These are phyloP conservation scores for Hypomontagnella monticulosa DNA, from an alignment of 495 filamentous ascomycete genomes.

Conservation along the genomic window DNA sequence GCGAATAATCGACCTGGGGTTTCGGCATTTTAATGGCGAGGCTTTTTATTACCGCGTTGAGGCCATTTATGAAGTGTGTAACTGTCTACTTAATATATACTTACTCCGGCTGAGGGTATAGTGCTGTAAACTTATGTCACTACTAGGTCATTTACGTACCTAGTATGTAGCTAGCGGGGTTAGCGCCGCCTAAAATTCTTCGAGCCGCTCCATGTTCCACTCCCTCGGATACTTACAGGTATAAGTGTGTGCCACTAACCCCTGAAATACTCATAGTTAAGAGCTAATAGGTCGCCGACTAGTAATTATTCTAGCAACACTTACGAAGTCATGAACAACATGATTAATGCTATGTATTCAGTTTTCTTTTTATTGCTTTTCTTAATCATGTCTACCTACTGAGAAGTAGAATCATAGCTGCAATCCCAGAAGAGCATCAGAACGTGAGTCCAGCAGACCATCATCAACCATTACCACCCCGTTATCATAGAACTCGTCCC, in stretches of 20 bases:
- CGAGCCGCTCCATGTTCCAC: conserved; percentile 6
- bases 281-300: background rate
- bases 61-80: conserved; percentile 19
- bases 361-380: conserved; percentile 31
- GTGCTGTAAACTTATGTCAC: too few relatives aligned
- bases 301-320: background rate
- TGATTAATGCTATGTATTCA: conserved; percentile 17
- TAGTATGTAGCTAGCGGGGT: conserved; percentile 27
- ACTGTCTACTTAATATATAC: too few relatives aligned
- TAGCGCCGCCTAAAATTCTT: background rate
- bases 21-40: conserved; percentile 42
- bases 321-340: background rate
- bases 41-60: conserved; percentile 5
- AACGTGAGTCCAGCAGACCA: conserved; percentile 16
- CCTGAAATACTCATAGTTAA: too few relatives aligned
- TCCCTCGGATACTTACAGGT: conserved; percentile 3
- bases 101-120: too few relatives aligned
- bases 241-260: too few relatives aligned
- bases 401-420: conserved; percentile 21
- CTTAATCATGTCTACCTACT: conserved; percentile 35
- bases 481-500: conserved; percentile 16
- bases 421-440: conserved; percentile 15
- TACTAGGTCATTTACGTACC: background rate
- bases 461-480: conserved; percentile 25
- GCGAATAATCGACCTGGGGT: conserved; percentile 58